A percentile compares a stretch with the other conserved stretches of the same genome.
phyloP scores from a whole-genome alignment of 768 basidiomycete genomes.

The Punctularia strigosozonata region DNA sequence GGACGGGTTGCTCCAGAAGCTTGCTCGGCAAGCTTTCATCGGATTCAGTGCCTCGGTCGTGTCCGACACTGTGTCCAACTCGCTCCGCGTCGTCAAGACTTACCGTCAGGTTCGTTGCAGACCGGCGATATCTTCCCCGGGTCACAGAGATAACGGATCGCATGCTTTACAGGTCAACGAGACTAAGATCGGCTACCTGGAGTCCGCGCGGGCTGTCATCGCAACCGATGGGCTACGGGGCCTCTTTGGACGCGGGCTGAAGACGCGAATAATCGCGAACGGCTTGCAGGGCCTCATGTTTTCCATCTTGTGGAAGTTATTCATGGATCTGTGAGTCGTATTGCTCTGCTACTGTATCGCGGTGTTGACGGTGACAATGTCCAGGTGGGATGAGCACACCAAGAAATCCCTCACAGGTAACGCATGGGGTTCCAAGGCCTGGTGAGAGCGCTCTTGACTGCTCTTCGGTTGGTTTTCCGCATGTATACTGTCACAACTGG shows the following conservation, averaged over 20 bases:
- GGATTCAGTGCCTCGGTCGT: conserved; percentile 81
- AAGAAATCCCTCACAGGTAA: too few species aligned
- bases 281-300: conserved; percentile 90
- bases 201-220: conserved; percentile 70
- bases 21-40: conserved; percentile 78
- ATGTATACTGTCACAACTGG: too few species aligned
- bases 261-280: conserved; percentile 83
- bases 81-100: conserved; percentile 87
- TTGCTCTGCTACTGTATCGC: background rate
- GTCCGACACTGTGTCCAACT: conserved; percentile 83
- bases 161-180: too few species aligned
- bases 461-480: too few species aligned
- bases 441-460: too few species aligned
- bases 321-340: conserved; percentile 70
- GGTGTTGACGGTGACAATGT: background rate
- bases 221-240: conserved; percentile 65
- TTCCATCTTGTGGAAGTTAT: conserved; percentile 81
- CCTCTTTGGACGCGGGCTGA: conserved; percentile 80
- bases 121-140: too few species aligned
- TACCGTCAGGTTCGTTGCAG: too few species aligned
- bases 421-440: too few species aligned
- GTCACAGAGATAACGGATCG: too few species aligned
- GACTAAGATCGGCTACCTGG: conserved; percentile 63
- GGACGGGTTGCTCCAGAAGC: conserved; percentile 39
- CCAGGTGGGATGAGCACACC: conserved; percentile 7